Base-by-base conservation (phyloP, 2,329 filamentous ascomycete genomes). In the Claviceps pazoutovae region DNA sequence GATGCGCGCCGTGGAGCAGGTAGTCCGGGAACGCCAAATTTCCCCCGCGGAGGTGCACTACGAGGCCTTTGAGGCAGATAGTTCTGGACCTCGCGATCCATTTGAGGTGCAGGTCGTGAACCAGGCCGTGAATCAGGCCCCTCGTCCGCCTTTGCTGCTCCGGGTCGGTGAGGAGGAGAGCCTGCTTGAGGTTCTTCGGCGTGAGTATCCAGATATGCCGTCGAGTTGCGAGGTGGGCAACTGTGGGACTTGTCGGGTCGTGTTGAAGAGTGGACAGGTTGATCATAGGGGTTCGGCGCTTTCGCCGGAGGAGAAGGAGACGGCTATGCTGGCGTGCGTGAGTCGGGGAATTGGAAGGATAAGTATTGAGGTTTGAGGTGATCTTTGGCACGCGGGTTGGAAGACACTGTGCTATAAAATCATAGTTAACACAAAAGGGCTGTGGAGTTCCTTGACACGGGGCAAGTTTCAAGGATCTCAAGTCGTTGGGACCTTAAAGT, bases 21-120 rank as follows among this genome's bases (percentile, higher is more conserved):
- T 69, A 13, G 72, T 73, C 0, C 64, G 65, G 8, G 62, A 62
- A 7, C 65, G 66, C 8, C 68, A 71, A 0, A 66, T 84, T 0
- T 61, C 68, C 0, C 66, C 72, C 2, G 66, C 70, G 0, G 76
- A 80, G 42, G 68, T 83, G 1, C 80, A 84, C 60, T 79, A 74
- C 53, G 81, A 84, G 61, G 74, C 75, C 0, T 84, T 84, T 54
- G 66, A 67, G 1, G 74, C 75, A 1, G 71, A 74, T 19, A 66
- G 71, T 0, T 70, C 70, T 0, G 80, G 30, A 34, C 30, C 30
- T 34, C 30, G 80, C 0, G 78, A 83, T 57, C 74, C 79, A 0
- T 84, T 84, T 55, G 74, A 78, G 42, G 80, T 69, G 0, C 71
- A 77, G 46, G 68, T 84, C 0, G 61, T 63, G 6, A 73, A 75